Evolutionary conservation across 1,284 basidiomycete species (phyloP).

Genomic region (Leccinum insigne): DNA sequence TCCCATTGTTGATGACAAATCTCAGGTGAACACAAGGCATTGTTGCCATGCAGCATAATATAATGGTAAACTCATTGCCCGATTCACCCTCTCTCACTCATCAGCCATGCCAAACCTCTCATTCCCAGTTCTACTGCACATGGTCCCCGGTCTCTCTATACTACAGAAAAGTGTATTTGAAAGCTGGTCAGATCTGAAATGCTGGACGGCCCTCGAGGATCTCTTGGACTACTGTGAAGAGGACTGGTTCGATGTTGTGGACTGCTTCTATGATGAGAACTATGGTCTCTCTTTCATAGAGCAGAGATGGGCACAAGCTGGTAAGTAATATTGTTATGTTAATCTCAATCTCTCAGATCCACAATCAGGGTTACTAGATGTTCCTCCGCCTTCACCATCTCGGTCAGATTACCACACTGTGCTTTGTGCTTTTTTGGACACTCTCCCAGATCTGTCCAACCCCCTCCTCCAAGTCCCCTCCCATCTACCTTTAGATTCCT

Average conservation of each 20-base stretch:
- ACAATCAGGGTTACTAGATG: too few species aligned
- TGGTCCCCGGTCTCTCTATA: background rate
- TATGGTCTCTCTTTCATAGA: background rate
- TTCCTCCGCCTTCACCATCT: too few species aligned
- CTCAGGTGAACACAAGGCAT: too few species aligned
- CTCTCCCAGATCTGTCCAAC: too few species aligned
- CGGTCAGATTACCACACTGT: too few species aligned
- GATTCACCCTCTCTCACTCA: too few species aligned
- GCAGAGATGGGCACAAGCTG: background rate
- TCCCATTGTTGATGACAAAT: too few species aligned
- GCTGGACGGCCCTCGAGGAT: background rate
- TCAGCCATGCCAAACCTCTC: background rate
- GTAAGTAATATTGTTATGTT: background rate
- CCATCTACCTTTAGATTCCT: background rate
- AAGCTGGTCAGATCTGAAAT: background rate
- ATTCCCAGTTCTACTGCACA: background rate
- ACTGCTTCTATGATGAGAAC: background rate
- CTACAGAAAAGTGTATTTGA: background rate
- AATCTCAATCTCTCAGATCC: too few species aligned
- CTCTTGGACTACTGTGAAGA: background rate
- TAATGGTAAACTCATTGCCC: too few species aligned
- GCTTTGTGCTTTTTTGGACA: too few species aligned
- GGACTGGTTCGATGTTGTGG: background rate
- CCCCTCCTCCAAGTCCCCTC: too few species aligned
- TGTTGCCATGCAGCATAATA: too few species aligned